Base-by-base conservation (phyloP, 441 rosid species). In the Eugenia klotzschiana region DNA sequence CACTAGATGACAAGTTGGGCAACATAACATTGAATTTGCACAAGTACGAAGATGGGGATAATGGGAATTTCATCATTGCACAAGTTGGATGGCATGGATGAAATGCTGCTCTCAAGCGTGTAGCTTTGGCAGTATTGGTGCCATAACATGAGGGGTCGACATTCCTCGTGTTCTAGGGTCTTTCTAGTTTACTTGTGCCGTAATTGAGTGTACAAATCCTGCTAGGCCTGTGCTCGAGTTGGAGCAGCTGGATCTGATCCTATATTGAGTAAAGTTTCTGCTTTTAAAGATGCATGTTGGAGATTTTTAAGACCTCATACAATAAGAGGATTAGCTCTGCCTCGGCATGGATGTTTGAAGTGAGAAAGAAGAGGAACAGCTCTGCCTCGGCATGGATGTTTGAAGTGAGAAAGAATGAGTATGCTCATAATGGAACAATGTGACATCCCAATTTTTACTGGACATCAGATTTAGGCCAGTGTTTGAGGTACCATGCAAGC, bases 301-400 rank as follows among this genome's bases (percentile, higher is more conserved):
- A 93, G 99, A 91, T 96, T 96, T 89, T 89, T 96, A 52, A 92
- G 99, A 89, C 99, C 99, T 15, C 99, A 96, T 85, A 96, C 99
- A 3, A 96, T 96, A 81, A 94, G 98, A 7, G 99, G 99, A 88
- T 95, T 98, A 33, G 91, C 94, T 85, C 87, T 96, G 85, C 98
- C 72, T 85, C 43, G 99, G 99, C 92, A 93, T 95, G 27, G 72
- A 27, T 60, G 29, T 60, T 29, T 41, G n/a, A 60, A 60, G 41
- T 60, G 77, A 69, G 25, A 69, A 69, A 69, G 25, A 20, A 20
- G 46, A 33, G 25, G 46, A 69, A 37, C 20, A 37, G 23, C 37
- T 20, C 25, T 69, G 46, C 77, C 25, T 37, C 13, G 7, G 23
- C 77, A 33, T 64, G 20, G 77, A 64, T 64, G n/a, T 20, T 33